Conservation (phyloP, 306 rosid genomes). For the Vigna radiata region DNA sequence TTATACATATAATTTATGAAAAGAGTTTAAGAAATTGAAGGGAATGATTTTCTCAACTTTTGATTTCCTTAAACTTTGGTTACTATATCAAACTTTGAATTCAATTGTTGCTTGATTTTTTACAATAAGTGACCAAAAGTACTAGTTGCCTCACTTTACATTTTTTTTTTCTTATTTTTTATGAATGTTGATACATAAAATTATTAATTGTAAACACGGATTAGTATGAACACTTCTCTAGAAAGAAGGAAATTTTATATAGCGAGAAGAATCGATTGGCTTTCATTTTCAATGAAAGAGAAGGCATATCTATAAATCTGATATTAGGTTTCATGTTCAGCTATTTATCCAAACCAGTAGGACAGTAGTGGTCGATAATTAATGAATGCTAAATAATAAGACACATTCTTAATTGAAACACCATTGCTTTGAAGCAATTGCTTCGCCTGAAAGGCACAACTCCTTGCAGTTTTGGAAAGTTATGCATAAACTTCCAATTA, state of each 20-base stretch:
- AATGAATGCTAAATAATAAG: neutral
- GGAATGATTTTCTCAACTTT: too few species aligned
- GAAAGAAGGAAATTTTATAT: neutral
- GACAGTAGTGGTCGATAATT: neutral
- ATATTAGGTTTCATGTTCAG: slow-evolving; percentile 14
- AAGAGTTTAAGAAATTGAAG: too few species aligned
- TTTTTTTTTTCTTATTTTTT: too few species aligned
- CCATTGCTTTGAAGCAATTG: slow-evolving; percentile 21
- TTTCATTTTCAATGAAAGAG: neutral
- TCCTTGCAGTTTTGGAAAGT: slow-evolving; percentile 4
- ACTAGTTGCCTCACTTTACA: too few species aligned
- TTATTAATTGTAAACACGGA: neutral
- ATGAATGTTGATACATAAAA: neutral
- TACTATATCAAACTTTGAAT: too few species aligned
- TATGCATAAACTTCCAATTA: slow-evolving; percentile 2
- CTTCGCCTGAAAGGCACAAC: slow-evolving; percentile 31
- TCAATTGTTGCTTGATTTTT: too few species aligned
- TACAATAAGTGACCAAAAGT: too few species aligned
- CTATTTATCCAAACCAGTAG: neutral
- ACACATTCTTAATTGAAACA: neutral
- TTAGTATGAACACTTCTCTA: neutral
- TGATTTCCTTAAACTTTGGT: too few species aligned
- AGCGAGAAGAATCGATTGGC: neutral
- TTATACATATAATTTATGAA: too few species aligned
- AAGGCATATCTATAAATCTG: neutral